Evolutionary conservation across 805 yeast species (phyloP), one percentile per base, ranked within the genome.

Genomic region (Tetrapisispora iriomotensis): DNA sequence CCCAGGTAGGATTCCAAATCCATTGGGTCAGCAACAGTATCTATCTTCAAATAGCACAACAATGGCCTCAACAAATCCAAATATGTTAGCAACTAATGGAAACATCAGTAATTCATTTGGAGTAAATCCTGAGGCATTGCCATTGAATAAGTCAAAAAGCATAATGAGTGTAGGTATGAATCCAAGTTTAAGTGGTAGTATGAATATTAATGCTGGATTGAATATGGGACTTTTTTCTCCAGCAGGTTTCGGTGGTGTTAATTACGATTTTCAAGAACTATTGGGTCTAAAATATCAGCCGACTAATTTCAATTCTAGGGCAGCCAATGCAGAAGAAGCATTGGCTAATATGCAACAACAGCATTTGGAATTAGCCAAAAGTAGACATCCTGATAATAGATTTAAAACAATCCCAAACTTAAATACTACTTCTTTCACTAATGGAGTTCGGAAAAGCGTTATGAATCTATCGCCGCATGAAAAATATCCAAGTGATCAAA

Each of bases 321-420:
- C 50, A 15, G 45, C 41, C 23, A 46, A 50, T 30, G 60, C 58
- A 9, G 59, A 51, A 35, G 59, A 54, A 32, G 60, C 60, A 0
- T 37, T 56, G 24, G 60, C 62, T n/a, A 53, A 49, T 26, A 48
- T 56, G 54, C 57, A 61, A 42, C 47, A 53, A 34, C 58, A 53
- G 39, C 53, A 47, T 23, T 44, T 43, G 20, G 53, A 50, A 36
- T 53, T 49, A 33, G 45, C 45, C 1, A 39, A 26, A 38, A 31
- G 15, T 14, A 36, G 23, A 22, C 22, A 21, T 13, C 15, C 24
- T 9, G 19, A 26, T 15, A 29, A 28, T 17, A 34, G 19, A 12
- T 13, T 23, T 13, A 29, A 30, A 27, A 6, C 29, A 35, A 30
- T 17, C 26, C 30, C 25, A 17, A 21, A 17, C 14, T 17, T 5